These are phyloP conservation scores for Fusarium sacchari DNA, from an alignment of 2,329 filamentous ascomycete species.

Conservation along the genomic window DNA sequence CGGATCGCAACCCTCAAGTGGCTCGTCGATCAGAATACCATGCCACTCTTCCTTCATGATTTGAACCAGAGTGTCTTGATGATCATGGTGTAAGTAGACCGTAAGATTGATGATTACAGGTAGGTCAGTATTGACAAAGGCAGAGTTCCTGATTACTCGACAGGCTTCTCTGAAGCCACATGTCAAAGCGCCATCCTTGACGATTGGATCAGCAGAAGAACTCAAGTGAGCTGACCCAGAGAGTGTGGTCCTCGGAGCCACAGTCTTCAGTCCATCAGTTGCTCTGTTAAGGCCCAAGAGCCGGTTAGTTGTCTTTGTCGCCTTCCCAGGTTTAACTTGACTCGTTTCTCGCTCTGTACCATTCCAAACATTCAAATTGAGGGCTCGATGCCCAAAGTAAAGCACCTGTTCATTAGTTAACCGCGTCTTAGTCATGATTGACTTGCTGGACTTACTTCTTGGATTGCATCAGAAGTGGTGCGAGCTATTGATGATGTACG, in stretches of 20 bases:
- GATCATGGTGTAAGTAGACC: fast-evolving
- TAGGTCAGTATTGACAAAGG: not conserved
- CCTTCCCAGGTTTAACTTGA: not conserved
- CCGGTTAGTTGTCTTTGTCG: fast-evolving
- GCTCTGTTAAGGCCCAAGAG: fast-evolving
- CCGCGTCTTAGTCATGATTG: fast-evolving
- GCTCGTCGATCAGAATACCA: fast-evolving
- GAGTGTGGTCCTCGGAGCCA: fast-evolving
- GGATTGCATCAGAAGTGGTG: fast-evolving
- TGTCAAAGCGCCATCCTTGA: not conserved
- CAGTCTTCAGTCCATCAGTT: fast-evolving
- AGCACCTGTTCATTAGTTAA: fast-evolving
- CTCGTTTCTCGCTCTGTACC: too few relatives aligned
- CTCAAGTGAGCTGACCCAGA: fast-evolving
- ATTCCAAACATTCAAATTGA: not conserved
- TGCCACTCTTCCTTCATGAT: not conserved
- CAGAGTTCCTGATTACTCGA: fast-evolving
- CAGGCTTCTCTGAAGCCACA: not conserved
- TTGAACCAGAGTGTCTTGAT: fast-evolving
- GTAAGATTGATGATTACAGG: fast-evolving
- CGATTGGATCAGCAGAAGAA: not conserved
- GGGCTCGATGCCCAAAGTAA: not conserved
- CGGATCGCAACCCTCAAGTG: fast-evolving
- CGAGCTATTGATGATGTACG: fast-evolving
- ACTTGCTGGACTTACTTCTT: fast-evolving